phyloP scores from a whole-genome alignment of 225 moss, liverwort and hornwort genomes.

The Takakia lepidozioides region DNA sequence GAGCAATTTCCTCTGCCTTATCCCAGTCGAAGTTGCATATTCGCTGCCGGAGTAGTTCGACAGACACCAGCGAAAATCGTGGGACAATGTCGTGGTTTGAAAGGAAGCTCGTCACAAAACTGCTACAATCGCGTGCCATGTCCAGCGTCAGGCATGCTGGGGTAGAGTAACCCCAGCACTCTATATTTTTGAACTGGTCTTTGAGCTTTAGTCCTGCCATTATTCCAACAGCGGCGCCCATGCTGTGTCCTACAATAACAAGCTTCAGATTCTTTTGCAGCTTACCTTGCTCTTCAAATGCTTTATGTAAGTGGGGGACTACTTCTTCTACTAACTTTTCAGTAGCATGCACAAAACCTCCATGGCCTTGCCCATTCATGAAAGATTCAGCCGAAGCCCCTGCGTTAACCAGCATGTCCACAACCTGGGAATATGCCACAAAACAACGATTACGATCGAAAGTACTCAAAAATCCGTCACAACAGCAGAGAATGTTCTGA shows the following conservation, averaged over 20 bases:
- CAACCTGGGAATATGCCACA: conserved; percentile 24
- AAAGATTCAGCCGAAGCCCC: conserved; percentile 72
- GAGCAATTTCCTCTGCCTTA: conserved; percentile 46
- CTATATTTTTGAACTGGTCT: conserved; percentile 48
- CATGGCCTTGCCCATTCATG: conserved; percentile 54
- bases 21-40: conserved; percentile 82
- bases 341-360: conserved; percentile 74
- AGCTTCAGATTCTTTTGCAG: conserved; percentile 59
- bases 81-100: conserved; percentile 78
- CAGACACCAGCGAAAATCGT: conserved; percentile 63
- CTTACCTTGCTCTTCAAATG: conserved; percentile 56
- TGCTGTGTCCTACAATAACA: conserved; percentile 79
- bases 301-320: conserved; percentile 61
- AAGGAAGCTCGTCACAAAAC: conserved; percentile 71
- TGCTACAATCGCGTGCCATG: conserved; percentile 46
- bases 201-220: conserved; percentile 54
- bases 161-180: conserved; percentile 79
- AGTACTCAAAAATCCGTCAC: too few relatives aligned
- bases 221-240: conserved; percentile 88
- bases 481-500: too few relatives aligned
- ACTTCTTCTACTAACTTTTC: conserved; percentile 46
- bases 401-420: conserved; percentile 88
- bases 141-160: conserved; percentile 80
- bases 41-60: conserved; percentile 54
- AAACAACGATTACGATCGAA: too few relatives aligned